Percentiles rank a stretch among this genome's conserved stretches.
These are phyloP conservation scores for Aurinia saxatilis DNA, from an alignment of 345 rosid species.

Conservation along the genomic window DNA sequence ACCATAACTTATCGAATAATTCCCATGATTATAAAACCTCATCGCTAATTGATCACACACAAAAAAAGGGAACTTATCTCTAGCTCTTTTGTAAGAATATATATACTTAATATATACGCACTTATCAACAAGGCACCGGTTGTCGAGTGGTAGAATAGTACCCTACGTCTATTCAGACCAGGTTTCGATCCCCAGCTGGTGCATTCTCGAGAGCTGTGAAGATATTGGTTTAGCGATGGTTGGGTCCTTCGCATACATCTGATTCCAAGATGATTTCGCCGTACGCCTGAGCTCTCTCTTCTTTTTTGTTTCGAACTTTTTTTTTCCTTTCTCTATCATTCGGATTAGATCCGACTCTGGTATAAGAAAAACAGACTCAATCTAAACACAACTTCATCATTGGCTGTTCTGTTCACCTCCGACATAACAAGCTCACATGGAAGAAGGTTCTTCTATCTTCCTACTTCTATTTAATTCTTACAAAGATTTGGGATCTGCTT, in stretches of 20 bases:
- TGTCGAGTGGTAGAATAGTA: constrained; percentile 44
- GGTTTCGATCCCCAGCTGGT: constrained; percentile 75
- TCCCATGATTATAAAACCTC: too few species aligned
- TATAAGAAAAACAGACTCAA: too few species aligned
- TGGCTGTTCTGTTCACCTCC: neutral
- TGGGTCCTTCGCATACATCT: constrained; percentile 14
- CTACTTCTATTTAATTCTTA: neutral
- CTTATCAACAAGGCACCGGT: constrained; percentile 4
- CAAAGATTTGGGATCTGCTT: neutral
- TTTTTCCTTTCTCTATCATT: too few species aligned
- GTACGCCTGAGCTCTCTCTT: constrained; percentile 3
- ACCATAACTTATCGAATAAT: too few species aligned
- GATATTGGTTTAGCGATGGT: neutral
- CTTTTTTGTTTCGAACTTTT: too few species aligned
- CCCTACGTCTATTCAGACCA: constrained; percentile 67
- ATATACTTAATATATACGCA: too few species aligned
- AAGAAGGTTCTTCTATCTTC: constrained; percentile 24
- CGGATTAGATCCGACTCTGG: too few species aligned
- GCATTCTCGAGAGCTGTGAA: constrained; percentile 16
- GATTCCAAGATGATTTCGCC: neutral
- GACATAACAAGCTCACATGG: constrained; percentile 11
- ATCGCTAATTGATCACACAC: too few species aligned
- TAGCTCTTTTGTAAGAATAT: too few species aligned
- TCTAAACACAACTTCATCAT: neutral
- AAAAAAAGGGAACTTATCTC: too few species aligned